Base-by-base conservation (phyloP, 108 stramenopile species). In the Nitzschia sp. region DNA sequence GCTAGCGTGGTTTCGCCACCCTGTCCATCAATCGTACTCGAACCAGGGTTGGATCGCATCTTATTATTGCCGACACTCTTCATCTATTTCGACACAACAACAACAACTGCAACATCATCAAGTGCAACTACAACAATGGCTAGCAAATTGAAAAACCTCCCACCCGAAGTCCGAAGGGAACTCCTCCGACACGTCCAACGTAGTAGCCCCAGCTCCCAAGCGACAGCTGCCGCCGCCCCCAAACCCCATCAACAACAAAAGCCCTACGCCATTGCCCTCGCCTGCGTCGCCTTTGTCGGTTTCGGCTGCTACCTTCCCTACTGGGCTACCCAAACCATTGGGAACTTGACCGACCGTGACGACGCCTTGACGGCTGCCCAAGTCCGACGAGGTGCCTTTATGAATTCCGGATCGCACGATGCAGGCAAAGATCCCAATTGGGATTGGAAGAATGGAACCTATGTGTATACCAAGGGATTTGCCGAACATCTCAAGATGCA, bases 381-480 rank as follows among this genome's bases (percentile, higher is more conserved):
- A 71, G 83, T 83, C 20, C 82, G 87, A 59, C 67, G 90, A 38
- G 90, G 90, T 2, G 84, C 90, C 76, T 91, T 88, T 63, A 79
- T 67, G 40, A 91, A 91, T 70, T 80, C 78, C 3, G 90, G 90
- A 12, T 72, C 75, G 10, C 67, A 61, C 40, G 92, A 93, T 79
- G 89, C 74, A 0, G 92, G 92, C 0, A 82, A 81, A 53, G 92
- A 93, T 80, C 86, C 87, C 0, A 83, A 89, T 69, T 93, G 92
- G 92, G 84, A 90, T 70, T 87, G 85, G 67, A 80, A 80, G 41
- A 80, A 53, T 10, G 87, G 88, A n/a, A 63, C 63, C 0, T 83
- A 86, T 52, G 75, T 67, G 0, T 81, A 83, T 71, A 79, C 82
- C 54, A 79, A 81, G 57, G 81, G 81, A 22, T 87, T 84, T 71